Evolutionary conservation across 2,329 filamentous ascomycete genomes (phyloP), one percentile per base, ranked within the genome.

Genomic region (Apiospora kogelbergensis): DNA sequence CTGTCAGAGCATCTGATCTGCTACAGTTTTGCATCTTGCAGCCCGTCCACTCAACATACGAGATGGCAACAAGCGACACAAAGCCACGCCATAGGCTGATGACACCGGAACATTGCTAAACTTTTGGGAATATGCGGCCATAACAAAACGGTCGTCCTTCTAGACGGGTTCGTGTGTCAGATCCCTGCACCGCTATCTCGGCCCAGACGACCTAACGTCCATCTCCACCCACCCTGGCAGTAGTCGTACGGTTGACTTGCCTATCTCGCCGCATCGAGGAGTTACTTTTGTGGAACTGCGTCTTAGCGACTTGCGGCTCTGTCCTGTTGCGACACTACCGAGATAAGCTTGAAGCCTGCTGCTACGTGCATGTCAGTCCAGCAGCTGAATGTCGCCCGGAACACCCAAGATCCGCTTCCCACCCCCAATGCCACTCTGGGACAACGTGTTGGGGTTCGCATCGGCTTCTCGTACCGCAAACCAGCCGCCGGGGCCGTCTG

Each of bases 401-500:
- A n/a, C 17, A n/a, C 53, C 6, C 53, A 60, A 3, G 53, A 37
- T 60, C 53, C 53, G 53, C 53, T 1, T 33, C 15, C 53, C 53
- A 60, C 26, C 53, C 53, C 30, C 26, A 11, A n/a, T 60, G 17
- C 6, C 53, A 60, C 30, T 17, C 6, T 60, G 11, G 30, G 30
- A 11, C 37, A n/a, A 7, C 17, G 20, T n/a, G 17, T 24, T 20
- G 30, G 30, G 53, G 26, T 33, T 33, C 15, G 6, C 53, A 60
- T 60, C 53, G 53, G 53, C 33, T 17, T n/a, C 26, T 9, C 26
- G 3, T 30, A n/a, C 20, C 26, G 26, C 11, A n/a, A n/a, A 33
- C 37, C 53, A 60, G 53, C 53, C 26, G 53, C 53, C 53, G 53
- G 26, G 53, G 26, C 26, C 63, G n/a, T 64, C 63, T 44, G 63